Evolutionary conservation across 208 protist genomes (phyloP).

Genomic region (Leishmania turanica): DNA sequence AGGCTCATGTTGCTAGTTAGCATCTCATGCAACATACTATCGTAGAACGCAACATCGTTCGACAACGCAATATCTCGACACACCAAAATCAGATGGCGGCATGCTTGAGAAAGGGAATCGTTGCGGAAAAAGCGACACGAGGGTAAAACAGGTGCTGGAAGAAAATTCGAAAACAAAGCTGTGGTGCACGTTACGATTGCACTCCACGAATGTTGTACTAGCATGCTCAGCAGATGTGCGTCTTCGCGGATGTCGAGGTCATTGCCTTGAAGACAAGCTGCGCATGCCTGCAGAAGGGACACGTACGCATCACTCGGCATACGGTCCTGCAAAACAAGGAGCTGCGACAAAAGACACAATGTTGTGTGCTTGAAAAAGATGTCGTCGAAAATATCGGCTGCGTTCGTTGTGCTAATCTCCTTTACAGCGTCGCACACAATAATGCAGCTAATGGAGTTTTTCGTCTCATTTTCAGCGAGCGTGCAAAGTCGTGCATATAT

Average conservation of each 20-base stretch:
- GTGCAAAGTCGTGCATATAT: neutral
- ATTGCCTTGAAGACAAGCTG: constrained; percentile 4
- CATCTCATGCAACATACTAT: constrained; percentile 26
- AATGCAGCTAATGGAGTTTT: neutral
- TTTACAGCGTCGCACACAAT: constrained; percentile 22
- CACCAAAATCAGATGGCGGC: constrained; percentile 7
- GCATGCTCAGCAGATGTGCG: neutral
- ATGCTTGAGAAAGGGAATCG: constrained; percentile 7
- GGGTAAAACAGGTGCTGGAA: neutral
- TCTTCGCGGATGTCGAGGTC: neutral
- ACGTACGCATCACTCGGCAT: constrained; percentile 26
- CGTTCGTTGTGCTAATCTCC: neutral
- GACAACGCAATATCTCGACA: constrained; percentile 24
- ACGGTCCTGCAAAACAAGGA: neutral
- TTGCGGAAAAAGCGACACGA: constrained; percentile 22
- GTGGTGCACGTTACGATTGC: constrained; percentile 6
- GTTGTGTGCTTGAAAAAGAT: neutral
- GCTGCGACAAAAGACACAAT: constrained; percentile 12
- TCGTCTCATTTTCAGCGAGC: neutral
- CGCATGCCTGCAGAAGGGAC: constrained; percentile 11
- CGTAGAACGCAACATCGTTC: constrained; percentile 24
- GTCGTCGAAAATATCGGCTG: neutral
- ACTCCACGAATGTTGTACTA: constrained; percentile 28
- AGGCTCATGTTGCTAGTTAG: constrained; percentile 11
- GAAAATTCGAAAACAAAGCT: constrained; percentile 1